A percentile compares a stretch with the other conserved stretches of the same genome.
Evolutionary conservation across 2,329 filamentous ascomycete species (phyloP).

Genomic region (Exutisphaerella laricina): DNA sequence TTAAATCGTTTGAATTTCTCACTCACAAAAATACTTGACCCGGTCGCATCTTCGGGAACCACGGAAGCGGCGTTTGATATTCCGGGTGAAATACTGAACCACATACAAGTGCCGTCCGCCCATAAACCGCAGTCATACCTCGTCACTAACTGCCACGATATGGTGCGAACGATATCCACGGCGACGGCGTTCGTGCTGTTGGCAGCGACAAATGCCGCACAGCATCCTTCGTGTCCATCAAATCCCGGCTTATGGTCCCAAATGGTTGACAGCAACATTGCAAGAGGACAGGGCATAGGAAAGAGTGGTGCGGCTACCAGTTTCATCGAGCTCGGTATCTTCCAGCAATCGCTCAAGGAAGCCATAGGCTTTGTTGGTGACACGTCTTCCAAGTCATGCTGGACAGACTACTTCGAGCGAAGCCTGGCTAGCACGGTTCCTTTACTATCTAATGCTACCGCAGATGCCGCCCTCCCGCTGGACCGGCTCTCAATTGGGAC

Average conservation of each 20-base stretch:
- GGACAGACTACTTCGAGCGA: slow-evolving; percentile 14
- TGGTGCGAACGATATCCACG: too few species aligned
- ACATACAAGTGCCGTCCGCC: too few species aligned
- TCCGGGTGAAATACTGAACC: too few species aligned
- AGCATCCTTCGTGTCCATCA: too few species aligned
- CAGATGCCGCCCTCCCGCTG: slow-evolving; percentile 24
- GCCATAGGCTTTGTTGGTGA: slow-evolving; percentile 17
- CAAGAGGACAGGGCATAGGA: slow-evolving; percentile 30
- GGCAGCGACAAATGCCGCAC: too few species aligned
- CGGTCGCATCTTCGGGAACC: too few species aligned
- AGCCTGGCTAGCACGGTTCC: slow-evolving; percentile 22
- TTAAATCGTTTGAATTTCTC: too few species aligned
- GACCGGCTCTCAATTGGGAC: slow-evolving; percentile 33
- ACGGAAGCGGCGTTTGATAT: too few species aligned
- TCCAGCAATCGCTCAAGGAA: slow-evolving; percentile 31
- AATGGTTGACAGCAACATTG: slow-evolving; percentile 32
- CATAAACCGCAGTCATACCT: too few species aligned
- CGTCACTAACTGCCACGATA: too few species aligned
- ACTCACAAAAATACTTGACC: too few species aligned
- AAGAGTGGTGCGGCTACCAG: slow-evolving; percentile 18
- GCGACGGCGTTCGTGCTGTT: too few species aligned
- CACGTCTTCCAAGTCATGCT: slow-evolving; percentile 8
- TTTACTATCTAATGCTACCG: slow-evolving; percentile 20
- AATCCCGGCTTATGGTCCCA: slow-evolving; percentile 2
- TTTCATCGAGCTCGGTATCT: slow-evolving; percentile 31